Percentiles rank a stretch among this genome's conserved stretches.
phyloP scores from a whole-genome alignment of 805 yeast species.

The Saturnispora serradocipensis region DNA sequence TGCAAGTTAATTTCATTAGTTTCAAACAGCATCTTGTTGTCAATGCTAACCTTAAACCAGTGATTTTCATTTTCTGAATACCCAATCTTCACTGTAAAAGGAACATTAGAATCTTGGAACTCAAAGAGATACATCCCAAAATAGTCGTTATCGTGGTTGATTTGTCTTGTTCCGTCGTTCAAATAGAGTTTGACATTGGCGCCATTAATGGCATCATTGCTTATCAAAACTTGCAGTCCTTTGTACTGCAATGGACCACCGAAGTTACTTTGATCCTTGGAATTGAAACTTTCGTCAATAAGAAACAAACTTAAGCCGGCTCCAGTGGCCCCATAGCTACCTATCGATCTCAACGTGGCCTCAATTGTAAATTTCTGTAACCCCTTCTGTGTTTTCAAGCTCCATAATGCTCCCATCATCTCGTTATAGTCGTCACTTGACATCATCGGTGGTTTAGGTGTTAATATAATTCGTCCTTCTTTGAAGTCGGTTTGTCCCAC shows the following conservation, averaged over 20 bases:
- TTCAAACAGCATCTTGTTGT: conserved; percentile 62
- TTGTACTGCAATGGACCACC: conserved; percentile 52
- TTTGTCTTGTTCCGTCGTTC: conserved; percentile 45
- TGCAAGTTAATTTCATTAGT: conserved; percentile 47
- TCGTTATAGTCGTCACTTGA: conserved; percentile 18
- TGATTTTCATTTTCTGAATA: conserved; percentile 30
- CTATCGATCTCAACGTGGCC: conserved; percentile 52
- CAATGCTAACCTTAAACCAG: conserved; percentile 53
- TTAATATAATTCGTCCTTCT: conserved; percentile 46
- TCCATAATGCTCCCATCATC: conserved; percentile 38
- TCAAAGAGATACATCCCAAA: conserved; percentile 27
- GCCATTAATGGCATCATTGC: conserved; percentile 34
- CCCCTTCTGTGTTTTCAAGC: conserved; percentile 15
- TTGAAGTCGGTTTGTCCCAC: conserved; percentile 32
- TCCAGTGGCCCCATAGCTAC: conserved; percentile 37
- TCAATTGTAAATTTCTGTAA: conserved; percentile 40
- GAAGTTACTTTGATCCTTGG: conserved; percentile 28
- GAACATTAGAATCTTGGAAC: conserved; percentile 63
- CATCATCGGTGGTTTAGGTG: conserved; percentile 31
- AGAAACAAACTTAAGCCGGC: conserved; percentile 58
- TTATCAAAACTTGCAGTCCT: conserved; percentile 58
- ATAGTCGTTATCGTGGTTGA: conserved; percentile 19
- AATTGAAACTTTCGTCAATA: conserved; percentile 30
- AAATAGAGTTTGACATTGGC: conserved; percentile 48
- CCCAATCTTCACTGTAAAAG: conserved; percentile 57